Percentiles rank a stretch among this genome's conserved stretches.
These are phyloP conservation scores for Pyrenochaeta sp. DNA, from an alignment of 2,329 filamentous ascomycete species.

Conservation along the genomic window DNA sequence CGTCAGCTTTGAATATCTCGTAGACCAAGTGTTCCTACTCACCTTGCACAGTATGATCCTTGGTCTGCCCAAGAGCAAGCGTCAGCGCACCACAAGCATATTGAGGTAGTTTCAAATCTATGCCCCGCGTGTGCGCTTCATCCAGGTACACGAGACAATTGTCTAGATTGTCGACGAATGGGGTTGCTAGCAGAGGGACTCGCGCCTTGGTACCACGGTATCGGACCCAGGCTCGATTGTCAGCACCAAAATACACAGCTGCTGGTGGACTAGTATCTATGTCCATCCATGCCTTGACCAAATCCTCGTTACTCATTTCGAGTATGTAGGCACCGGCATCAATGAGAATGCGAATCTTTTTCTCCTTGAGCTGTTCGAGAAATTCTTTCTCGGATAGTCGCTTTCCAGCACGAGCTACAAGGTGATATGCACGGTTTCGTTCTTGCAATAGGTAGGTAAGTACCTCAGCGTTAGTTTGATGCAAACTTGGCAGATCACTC, in stretches of 20 bases:
- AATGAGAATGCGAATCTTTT: conserved; percentile 64
- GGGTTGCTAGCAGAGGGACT: conserved; percentile 55
- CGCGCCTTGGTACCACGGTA: conserved; percentile 42
- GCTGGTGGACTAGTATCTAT: conserved; percentile 53
- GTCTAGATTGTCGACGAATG: conserved; percentile 63
- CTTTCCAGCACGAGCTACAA: conserved; percentile 25
- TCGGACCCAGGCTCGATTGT: conserved; percentile 55
- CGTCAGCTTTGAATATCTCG: conserved; percentile 3
- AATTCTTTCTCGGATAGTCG: conserved; percentile 49
- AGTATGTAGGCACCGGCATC: conserved; percentile 75
- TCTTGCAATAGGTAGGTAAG: conserved; percentile 63
- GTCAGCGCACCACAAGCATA: conserved; percentile 51
- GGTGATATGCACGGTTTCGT: conserved; percentile 57
- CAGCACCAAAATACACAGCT: conserved; percentile 59
- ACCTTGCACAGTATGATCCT: conserved; percentile 58
- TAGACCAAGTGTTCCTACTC: conserved; percentile 3
- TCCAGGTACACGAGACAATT: conserved; percentile 72
- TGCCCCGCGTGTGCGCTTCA: conserved; percentile 73
- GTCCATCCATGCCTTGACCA: conserved; percentile 60
- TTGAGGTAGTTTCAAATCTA: conserved; percentile 69
- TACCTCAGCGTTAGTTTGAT: conserved; percentile 72
- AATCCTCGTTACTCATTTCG: conserved; percentile 56
- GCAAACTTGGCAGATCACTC: conserved; percentile 59
- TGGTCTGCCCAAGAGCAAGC: conserved; percentile 58
- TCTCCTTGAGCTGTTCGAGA: conserved; percentile 47